phyloP scores from a whole-genome alignment of 2,329 filamentous ascomycete species.

The Xylaria sp. region DNA sequence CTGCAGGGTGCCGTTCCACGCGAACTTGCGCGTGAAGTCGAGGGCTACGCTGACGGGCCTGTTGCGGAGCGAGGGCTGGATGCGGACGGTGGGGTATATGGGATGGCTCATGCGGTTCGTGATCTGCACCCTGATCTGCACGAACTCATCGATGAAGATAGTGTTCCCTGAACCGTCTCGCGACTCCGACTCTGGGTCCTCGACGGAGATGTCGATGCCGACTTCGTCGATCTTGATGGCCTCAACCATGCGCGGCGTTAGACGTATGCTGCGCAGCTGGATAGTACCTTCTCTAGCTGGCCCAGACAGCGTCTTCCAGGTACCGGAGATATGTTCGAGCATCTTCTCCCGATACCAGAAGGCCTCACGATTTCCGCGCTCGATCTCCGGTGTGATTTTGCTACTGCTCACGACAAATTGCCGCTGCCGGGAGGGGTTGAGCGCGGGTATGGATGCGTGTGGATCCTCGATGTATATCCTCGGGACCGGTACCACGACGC shows the following conservation, averaged over 20 bases:
- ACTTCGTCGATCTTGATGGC: constrained; percentile 82
- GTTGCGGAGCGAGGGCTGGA: constrained; percentile 78
- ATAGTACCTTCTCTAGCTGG: constrained; percentile 67
- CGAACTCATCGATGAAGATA: constrained; percentile 64
- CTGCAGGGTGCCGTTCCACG: constrained; percentile 85
- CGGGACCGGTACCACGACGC: constrained; percentile 76
- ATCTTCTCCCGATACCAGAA: constrained; percentile 93
- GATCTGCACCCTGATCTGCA: constrained; percentile 73
- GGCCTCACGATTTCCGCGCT: constrained; percentile 77
- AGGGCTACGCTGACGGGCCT: constrained; percentile 74
- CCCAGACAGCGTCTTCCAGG: constrained; percentile 67
- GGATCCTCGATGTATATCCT: constrained; percentile 78
- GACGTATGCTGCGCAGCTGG: constrained; percentile 75
- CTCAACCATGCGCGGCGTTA: constrained; percentile 81
- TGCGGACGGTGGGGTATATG: constrained; percentile 73
- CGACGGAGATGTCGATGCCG: constrained; percentile 66
- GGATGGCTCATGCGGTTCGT: constrained; percentile 72
- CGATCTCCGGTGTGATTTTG: constrained; percentile 78
- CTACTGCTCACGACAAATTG: constrained; percentile 88
- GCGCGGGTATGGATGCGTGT: constrained; percentile 75
- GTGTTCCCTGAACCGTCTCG: constrained; percentile 23
- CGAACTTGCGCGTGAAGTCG: constrained; percentile 80
- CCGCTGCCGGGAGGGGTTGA: constrained; percentile 82
- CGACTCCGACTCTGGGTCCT: constrained; percentile 29
- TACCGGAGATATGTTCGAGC: constrained; percentile 71